Evolutionary conservation across 2,329 filamentous ascomycete genomes (phyloP).

Genomic region (Exophiala sp.): DNA sequence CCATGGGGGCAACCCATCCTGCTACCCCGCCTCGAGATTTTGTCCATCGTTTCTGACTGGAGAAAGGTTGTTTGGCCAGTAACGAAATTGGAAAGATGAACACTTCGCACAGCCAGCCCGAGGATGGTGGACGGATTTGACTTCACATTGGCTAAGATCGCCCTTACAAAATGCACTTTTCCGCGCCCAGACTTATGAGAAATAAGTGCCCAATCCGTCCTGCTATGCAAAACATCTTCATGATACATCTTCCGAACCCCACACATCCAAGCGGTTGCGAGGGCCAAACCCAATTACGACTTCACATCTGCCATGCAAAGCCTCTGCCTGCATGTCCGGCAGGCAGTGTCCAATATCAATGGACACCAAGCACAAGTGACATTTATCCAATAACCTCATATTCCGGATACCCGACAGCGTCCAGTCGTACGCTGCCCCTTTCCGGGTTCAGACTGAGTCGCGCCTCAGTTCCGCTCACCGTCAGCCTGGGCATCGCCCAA

Average conservation of each 20-base stretch:
- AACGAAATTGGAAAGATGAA: no score
- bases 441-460: no score
- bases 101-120: no score
- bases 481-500: neutral
- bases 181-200: neutral
- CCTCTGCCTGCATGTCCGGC: neutral
- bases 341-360: neutral
- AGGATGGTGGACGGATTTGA: no score
- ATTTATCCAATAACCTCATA: neutral
- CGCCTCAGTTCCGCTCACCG: neutral
- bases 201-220: neutral
- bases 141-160: neutral
- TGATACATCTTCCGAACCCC: neutral
- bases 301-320: neutral
- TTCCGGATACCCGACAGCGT: no score
- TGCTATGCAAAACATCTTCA: neutral
- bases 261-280: neutral
- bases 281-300: neutral
- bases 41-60: no score
- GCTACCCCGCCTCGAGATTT: no score
- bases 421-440: no score
- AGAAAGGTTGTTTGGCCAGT: no score
- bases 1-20: no score
- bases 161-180: neutral
- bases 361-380: neutral